A percentile compares a stretch with the other conserved stretches of the same genome.
phyloP scores from a whole-genome alignment of 306 rosid species.

The Vachellia collinsii region DNA sequence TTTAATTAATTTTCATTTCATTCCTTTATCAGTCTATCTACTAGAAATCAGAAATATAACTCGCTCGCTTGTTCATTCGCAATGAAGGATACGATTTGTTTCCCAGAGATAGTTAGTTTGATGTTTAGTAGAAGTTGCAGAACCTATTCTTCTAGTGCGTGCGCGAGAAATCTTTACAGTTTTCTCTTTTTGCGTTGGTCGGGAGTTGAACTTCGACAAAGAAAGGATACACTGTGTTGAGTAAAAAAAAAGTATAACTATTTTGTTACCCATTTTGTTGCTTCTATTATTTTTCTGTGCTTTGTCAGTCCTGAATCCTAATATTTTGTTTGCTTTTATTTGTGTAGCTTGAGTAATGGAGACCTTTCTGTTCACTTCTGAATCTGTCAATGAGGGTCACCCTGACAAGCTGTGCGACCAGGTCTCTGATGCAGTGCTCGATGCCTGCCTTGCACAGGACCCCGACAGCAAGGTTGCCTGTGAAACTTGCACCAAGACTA shows the following conservation, averaged over 20 bases:
- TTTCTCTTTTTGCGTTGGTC: constrained; percentile 14
- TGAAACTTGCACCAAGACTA: constrained; percentile 51
- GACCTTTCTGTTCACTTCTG: constrained; percentile 50
- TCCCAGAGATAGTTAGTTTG: not conserved
- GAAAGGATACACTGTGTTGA: not conserved
- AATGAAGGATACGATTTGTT: not conserved
- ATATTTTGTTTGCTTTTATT: constrained; percentile 2
- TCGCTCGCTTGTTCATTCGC: not conserved
- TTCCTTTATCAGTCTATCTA: not conserved
- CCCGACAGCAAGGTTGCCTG: constrained; percentile 54
- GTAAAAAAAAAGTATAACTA: not conserved
- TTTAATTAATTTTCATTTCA: not conserved
- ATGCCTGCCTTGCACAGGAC: constrained; percentile 49
- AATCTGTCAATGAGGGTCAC: constrained; percentile 60
- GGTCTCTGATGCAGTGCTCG: constrained; percentile 48
- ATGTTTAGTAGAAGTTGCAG: constrained; percentile 3
- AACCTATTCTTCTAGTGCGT: constrained; percentile 41
- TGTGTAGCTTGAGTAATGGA: constrained; percentile 44
- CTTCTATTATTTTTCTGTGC: too few relatives aligned
- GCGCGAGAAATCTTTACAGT: constrained; percentile 35
- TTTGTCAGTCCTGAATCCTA: not conserved
- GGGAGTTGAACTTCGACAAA: constrained; percentile 5
- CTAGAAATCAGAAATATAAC: not conserved
- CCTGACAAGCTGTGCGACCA: constrained; percentile 57
- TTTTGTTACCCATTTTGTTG: too few relatives aligned